phyloP scores from a whole-genome alignment of 2,329 filamentous ascomycete genomes.

The Cytospora leucostoma region DNA sequence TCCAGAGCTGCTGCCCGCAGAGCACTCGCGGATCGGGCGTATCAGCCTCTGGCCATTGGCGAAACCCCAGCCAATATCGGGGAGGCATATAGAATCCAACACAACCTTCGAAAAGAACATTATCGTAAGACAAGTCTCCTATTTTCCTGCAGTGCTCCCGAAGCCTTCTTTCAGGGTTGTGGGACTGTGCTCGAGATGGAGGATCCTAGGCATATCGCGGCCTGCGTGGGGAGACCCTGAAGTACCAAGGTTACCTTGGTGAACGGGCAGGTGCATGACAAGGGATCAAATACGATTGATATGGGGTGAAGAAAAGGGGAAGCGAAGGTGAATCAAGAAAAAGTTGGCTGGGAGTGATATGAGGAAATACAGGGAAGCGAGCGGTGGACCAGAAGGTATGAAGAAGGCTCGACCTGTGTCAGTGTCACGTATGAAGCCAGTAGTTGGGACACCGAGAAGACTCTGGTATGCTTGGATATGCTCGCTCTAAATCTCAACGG shows the following conservation, averaged over 20 bases:
- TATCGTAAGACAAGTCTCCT: neutral
- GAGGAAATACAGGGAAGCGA: neutral
- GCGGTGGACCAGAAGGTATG: neutral
- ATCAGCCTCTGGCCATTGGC: neutral
- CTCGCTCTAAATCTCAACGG: conserved; percentile 1
- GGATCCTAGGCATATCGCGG: neutral
- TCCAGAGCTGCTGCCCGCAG: neutral
- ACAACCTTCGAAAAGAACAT: neutral
- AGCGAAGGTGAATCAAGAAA: neutral
- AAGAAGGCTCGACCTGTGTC: neutral
- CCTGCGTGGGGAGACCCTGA: too few relatives aligned
- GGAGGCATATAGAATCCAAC: neutral
- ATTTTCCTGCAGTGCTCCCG: neutral
- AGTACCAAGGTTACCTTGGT: too few relatives aligned
- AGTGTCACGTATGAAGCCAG: neutral
- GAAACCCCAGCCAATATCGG: neutral
- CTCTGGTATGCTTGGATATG: neutral
- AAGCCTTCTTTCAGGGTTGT: neutral
- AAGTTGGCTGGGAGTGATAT: neutral
- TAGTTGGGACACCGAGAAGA: neutral
- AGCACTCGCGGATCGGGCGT: neutral
- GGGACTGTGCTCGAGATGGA: neutral
- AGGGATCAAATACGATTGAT: neutral
- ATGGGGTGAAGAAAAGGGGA: neutral
- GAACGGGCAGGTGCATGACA: too few relatives aligned